Conservation (phyloP, 768 basidiomycete species). For the Termitomyces sp. region DNA sequence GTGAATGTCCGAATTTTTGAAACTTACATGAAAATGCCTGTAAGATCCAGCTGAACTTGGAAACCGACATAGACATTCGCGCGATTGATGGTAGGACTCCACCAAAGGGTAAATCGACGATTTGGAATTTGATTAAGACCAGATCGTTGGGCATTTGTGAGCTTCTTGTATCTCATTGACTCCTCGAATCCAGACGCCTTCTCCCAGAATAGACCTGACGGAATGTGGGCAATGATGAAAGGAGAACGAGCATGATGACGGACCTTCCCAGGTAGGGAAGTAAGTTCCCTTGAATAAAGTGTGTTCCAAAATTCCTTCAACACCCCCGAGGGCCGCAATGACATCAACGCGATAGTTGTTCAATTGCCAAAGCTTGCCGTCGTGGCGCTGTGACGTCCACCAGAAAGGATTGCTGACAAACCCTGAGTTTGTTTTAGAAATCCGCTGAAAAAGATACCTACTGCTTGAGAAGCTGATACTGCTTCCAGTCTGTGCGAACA, state of each 20-base stretch:
- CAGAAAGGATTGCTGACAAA: constrained; percentile 86
- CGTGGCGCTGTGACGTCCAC: constrained; percentile 98
- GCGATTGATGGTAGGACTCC: constrained; percentile 98
- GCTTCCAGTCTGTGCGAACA: constrained; percentile 96
- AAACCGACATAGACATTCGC: constrained; percentile 99
- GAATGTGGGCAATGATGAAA: constrained; percentile 1
- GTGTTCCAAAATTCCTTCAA: constrained; percentile 95
- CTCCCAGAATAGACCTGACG: constrained; percentile 89
- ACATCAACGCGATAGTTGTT: constrained; percentile 99
- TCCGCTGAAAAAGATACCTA: constrained; percentile 30
- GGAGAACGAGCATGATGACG: constrained; percentile 8
- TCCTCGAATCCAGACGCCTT: constrained; percentile 97
- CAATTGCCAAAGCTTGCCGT: constrained; percentile 94
- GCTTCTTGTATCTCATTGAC: constrained; percentile 92
- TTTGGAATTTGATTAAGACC: constrained; percentile 98
- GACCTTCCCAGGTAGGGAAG: constrained; percentile 96
- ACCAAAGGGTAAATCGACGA: constrained; percentile 98
- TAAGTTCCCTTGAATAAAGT: constrained; percentile 97
- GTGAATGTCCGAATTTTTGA: neutral
- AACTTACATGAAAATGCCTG: constrained; percentile 87
- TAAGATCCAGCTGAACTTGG: constrained; percentile 98
- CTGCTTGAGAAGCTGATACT: constrained; percentile 92
- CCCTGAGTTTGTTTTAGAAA: neutral
- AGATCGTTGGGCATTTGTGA: constrained; percentile 97
- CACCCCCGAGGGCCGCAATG: constrained; percentile 95